Evolutionary conservation across 345 rosid species (phyloP).

Genomic region (Aquilaria sinensis): DNA sequence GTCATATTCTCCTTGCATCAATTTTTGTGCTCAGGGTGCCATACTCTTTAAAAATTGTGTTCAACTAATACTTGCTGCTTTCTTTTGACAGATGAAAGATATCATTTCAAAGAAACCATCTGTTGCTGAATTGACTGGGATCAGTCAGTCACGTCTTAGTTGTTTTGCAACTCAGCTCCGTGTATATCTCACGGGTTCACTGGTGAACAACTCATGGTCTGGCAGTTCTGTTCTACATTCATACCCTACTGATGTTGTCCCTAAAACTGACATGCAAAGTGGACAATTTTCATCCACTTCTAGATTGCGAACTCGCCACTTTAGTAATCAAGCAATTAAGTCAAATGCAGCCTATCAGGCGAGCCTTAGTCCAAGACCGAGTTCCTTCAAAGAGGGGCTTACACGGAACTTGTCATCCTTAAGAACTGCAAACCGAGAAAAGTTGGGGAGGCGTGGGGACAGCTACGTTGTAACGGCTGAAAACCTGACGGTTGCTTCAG

Average conservation of each 20-base stretch:
- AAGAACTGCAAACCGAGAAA: conserved; percentile 55
- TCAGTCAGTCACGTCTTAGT: conserved; percentile 78
- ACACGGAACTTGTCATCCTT: conserved; percentile 33
- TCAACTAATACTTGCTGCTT: conserved; percentile 8
- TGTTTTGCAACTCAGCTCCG: conserved; percentile 84
- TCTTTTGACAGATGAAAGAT: conserved; percentile 59
- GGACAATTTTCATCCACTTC: conserved; percentile 19
- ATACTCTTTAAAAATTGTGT: neutral
- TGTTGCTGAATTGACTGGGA: conserved; percentile 83
- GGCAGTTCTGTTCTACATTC: conserved; percentile 17
- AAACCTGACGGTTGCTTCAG: conserved; percentile 24
- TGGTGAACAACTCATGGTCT: conserved; percentile 27
- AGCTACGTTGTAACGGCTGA: conserved; percentile 44
- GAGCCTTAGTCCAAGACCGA: conserved; percentile 77
- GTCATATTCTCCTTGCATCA: neutral
- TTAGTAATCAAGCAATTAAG: conserved; percentile 39
- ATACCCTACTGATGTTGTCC: conserved; percentile 17
- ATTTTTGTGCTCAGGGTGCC: neutral
- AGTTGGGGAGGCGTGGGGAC: conserved; percentile 57
- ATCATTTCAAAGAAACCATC: conserved; percentile 81
- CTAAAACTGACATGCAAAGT: conserved; percentile 14
- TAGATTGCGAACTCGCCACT: conserved; percentile 41
- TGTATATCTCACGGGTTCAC: conserved; percentile 66
- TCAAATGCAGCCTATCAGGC: conserved; percentile 47
- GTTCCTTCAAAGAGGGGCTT: conserved; percentile 70